A percentile compares a stretch with the other conserved stretches of the same genome.
Conservation (phyloP, 371 early-diverging fungal species). For the Phascolomyces articulosus region DNA sequence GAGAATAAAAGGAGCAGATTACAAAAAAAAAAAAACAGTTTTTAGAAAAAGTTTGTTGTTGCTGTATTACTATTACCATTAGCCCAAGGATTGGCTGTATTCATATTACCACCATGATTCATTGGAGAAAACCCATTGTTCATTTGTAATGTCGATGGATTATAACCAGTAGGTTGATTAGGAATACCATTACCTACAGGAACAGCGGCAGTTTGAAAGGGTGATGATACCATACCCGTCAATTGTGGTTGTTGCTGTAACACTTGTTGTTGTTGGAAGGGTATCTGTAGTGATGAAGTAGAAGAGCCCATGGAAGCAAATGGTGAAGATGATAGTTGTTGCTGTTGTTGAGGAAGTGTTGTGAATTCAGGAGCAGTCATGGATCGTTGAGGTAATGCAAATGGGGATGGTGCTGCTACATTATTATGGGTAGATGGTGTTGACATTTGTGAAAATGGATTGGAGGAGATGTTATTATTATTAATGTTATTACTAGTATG, state of each 20-base stretch:
- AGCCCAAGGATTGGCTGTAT: background rate
- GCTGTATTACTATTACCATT: background rate
- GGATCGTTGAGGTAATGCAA: conserved; percentile 9
- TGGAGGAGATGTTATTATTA: conserved; percentile 7
- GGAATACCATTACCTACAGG: background rate
- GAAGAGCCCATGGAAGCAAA: background rate
- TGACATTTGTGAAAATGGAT: conserved; percentile 26
- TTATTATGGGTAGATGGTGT: background rate
- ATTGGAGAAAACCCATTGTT: conserved; percentile 2
- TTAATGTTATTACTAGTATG: conserved; percentile 1
- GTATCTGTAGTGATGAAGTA: conserved; percentile 12
- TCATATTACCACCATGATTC: too few relatives aligned
- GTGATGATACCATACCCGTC: conserved; percentile 1
- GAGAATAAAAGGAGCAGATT: background rate
- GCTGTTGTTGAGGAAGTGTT: conserved; percentile 9
- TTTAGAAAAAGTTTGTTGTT: background rate
- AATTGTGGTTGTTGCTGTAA: conserved; percentile 3
- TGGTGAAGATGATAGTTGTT: conserved; percentile 4
- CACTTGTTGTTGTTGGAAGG: conserved; percentile 15
- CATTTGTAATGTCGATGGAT: background rate
- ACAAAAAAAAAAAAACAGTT: background rate
- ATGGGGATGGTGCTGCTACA: conserved; percentile 1
- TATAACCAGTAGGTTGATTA: conserved; percentile 5
- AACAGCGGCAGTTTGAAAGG: conserved; percentile 13
- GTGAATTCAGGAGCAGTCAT: conserved; percentile 13